These are phyloP conservation scores for Thelonectria olida DNA, from an alignment of 2,329 filamentous ascomycete genomes.

Conservation along the genomic window DNA sequence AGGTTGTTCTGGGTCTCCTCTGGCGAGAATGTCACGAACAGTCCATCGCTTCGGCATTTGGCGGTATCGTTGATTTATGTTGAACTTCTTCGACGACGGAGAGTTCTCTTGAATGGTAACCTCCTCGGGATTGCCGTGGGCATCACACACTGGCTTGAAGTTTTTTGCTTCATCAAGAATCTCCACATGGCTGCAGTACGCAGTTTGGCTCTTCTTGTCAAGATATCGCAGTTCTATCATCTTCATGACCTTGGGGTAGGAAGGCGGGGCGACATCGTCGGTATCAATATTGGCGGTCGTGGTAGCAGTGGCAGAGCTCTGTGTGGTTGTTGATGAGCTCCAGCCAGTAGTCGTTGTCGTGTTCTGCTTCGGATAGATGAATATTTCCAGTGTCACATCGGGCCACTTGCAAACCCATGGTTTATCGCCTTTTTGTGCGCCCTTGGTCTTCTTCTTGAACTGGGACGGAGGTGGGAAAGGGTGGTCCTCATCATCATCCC, in stretches of 20 bases:
- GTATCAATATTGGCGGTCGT: neutral
- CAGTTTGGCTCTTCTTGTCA: slow-evolving; percentile 42
- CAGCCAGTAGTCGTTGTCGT: slow-evolving; percentile 50
- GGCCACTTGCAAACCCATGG: slow-evolving; percentile 70
- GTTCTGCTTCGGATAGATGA: slow-evolving; percentile 65
- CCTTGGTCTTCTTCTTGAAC: slow-evolving; percentile 30
- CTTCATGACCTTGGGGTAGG: slow-evolving; percentile 64
- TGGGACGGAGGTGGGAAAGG: slow-evolving; percentile 36
- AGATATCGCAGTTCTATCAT: slow-evolving; percentile 61
- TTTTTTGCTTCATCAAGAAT: slow-evolving; percentile 51
- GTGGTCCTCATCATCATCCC: slow-evolving; percentile 24
- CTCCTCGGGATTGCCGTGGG: slow-evolving; percentile 52
- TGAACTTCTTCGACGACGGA: slow-evolving; percentile 2
- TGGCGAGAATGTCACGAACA: slow-evolving; percentile 25
- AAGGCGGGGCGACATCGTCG: slow-evolving; percentile 24
- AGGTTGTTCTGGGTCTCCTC: slow-evolving; percentile 45
- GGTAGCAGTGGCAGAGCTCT: slow-evolving; percentile 26
- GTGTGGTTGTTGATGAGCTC: slow-evolving; percentile 21
- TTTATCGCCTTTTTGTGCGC: slow-evolving; percentile 57
- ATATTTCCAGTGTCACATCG: slow-evolving; percentile 62
- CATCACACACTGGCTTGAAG: slow-evolving; percentile 46
- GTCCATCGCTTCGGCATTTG: slow-evolving; percentile 21
- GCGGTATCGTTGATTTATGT: neutral
- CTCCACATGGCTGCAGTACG: slow-evolving; percentile 60
- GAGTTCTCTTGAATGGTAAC: slow-evolving; percentile 55